Evolutionary conservation across 495 filamentous ascomycete species (phyloP), one percentile per base, ranked within the genome.

Genomic region (Trypethelium eluteriae): DNA sequence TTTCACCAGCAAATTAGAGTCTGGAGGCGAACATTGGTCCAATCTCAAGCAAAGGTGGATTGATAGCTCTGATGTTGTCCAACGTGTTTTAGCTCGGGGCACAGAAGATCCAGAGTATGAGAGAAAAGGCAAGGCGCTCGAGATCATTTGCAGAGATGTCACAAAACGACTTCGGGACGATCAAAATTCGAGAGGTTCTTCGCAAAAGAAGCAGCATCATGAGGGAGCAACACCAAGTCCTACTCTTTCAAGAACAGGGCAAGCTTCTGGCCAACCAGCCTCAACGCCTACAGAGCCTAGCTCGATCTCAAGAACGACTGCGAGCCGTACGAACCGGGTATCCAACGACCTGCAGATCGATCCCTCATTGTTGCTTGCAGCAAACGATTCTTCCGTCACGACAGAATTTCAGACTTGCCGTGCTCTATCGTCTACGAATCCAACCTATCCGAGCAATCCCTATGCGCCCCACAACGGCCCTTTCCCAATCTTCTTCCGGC

Each of bases 161-260:
- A 84, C 87, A 81, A 90, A 92, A 75, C 81, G 90, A 36, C 82
- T 88, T 38, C 84, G 86, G 11, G 85, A 89, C 69, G 87, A 91
- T 68, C 83, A 83, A 65, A 82, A 81, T 0, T 86, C 84, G 70
- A 76, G 80, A 65, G 82, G 88, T 74, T 81, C 85, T 1, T 74
- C 78, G 3, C 75, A 78, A 64, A 87, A 85, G 72, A 82, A 77
- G 72, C 74, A 73, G 39, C 62, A n/a, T 12, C 61, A 67, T 18
- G 47, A 65, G 32, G 75, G 74, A 1, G 74, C 77, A 12, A 75
- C 74, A 3, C 76, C 77, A 38, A 75, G 68, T 1, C 47, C 64
- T 47, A 61, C 63, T 3, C 39, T 62, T 50, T 12, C 44, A 62
- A 46, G 47, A 3, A 10, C 35, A 16, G 59, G 16, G 25, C 47